Conservation (phyloP, 1,284 basidiomycete genomes). For the Cryptococcus depauperatus region DNA sequence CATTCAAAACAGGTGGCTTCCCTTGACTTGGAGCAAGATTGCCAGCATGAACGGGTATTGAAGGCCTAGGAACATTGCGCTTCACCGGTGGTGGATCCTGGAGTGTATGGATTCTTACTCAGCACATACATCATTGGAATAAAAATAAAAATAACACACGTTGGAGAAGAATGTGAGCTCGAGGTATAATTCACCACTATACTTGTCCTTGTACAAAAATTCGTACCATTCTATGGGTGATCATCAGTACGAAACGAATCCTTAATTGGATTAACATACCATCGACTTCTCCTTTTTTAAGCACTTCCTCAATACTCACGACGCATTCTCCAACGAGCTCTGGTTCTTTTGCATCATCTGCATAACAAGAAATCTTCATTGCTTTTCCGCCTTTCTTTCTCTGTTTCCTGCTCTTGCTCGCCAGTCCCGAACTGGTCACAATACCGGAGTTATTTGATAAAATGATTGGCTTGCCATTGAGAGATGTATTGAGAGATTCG, state of each 20-base stretch:
- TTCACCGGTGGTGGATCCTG: slow-evolving; percentile 41
- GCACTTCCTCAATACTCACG: slow-evolving; percentile 79
- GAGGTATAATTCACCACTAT: slow-evolving; percentile 85
- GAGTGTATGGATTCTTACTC: background rate
- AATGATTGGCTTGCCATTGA: slow-evolving; percentile 48
- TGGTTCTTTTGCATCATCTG: slow-evolving; percentile 90
- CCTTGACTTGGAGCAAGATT: background rate
- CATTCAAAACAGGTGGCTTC: slow-evolving; percentile 12
- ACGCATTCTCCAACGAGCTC: slow-evolving; percentile 87
- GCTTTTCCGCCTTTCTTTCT: slow-evolving; percentile 58
- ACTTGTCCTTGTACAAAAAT: slow-evolving; percentile 79
- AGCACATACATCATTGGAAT: no score
- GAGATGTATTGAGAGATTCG: slow-evolving; percentile 51
- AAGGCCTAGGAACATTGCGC: slow-evolving; percentile 35
- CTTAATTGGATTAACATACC: slow-evolving; percentile 52
- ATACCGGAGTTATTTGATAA: slow-evolving; percentile 23
- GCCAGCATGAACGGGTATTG: slow-evolving; percentile 11
- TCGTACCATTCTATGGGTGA: slow-evolving; percentile 77
- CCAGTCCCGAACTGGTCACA: slow-evolving; percentile 46
- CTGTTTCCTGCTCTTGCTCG: slow-evolving; percentile 49
- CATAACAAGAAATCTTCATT: slow-evolving; percentile 80
- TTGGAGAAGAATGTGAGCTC: slow-evolving; percentile 95
- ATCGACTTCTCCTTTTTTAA: slow-evolving; percentile 93
- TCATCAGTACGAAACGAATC: background rate
- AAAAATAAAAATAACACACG: slow-evolving; percentile 52